Conservation (phyloP, 208 protist species). For the Chromosphaera perkinsii region DNA sequence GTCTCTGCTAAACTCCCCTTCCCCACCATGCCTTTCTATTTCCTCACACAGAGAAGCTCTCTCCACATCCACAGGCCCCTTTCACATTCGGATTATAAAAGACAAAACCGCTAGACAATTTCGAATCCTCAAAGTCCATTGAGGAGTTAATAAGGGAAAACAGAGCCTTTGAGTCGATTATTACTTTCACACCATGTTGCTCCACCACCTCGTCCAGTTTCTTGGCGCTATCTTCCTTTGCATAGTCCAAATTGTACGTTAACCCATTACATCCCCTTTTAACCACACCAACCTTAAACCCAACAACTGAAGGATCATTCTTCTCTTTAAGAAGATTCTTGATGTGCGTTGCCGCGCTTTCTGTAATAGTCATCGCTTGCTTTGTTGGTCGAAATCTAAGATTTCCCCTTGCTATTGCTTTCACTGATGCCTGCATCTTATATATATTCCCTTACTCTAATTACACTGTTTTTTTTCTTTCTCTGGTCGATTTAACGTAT, state of each 20-base stretch:
- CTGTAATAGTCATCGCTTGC: too few relatives aligned
- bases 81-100: constrained; percentile 94
- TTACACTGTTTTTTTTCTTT: too few relatives aligned
- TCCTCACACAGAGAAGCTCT: constrained; percentile 79
- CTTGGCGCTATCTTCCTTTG: constrained; percentile 44
- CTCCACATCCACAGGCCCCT: constrained; percentile 86
- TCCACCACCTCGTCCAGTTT: constrained; percentile 66
- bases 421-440: too few relatives aligned
- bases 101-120: constrained; percentile 87
- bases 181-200: constrained; percentile 56
- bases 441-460: too few relatives aligned
- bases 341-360: constrained; percentile 4
- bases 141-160: constrained; percentile 91
- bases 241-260: constrained; percentile 90
- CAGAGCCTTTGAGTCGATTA: constrained; percentile 64
- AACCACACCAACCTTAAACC: constrained; percentile 72
- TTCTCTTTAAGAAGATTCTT: constrained; percentile 4
- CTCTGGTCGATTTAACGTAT: too few relatives aligned
- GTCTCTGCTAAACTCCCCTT: too few relatives aligned
- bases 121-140: constrained; percentile 89
- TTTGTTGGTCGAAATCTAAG: too few relatives aligned
- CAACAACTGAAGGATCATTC: background rate
- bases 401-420: too few relatives aligned
- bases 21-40: too few relatives aligned
- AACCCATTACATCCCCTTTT: constrained; percentile 87